A percentile compares a stretch with the other conserved stretches of the same genome.
These are phyloP conservation scores for Albatrellus sp. DNA, from an alignment of 1,284 basidiomycete species.

Conservation along the genomic window DNA sequence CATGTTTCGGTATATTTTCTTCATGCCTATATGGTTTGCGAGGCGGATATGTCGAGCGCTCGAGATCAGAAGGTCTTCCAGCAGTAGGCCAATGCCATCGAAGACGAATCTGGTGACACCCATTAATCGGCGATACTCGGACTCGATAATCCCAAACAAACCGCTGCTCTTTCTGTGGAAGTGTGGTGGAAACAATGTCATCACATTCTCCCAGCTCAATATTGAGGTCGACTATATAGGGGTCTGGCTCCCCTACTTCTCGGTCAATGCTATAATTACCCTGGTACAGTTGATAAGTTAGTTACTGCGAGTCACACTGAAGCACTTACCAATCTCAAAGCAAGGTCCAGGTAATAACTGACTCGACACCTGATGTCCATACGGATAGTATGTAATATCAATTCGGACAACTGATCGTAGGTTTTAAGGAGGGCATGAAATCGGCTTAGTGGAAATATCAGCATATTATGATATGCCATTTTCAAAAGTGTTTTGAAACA, in stretches of 20 bases:
- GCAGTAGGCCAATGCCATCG: slow-evolving; percentile 74
- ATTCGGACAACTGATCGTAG: slow-evolving; percentile 78
- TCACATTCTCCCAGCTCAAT: slow-evolving; percentile 70
- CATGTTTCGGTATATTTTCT: slow-evolving; percentile 86
- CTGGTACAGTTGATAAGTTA: slow-evolving; percentile 23
- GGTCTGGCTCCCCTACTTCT: slow-evolving; percentile 84
- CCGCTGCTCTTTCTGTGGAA: slow-evolving; percentile 58
- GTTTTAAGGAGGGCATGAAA: slow-evolving; percentile 86
- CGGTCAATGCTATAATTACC: slow-evolving; percentile 75
- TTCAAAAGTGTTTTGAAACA: slow-evolving; percentile 10
- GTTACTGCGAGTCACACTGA: not conserved
- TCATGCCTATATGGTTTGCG: slow-evolving; percentile 71
- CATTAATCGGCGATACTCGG: not conserved
- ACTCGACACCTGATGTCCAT: slow-evolving; percentile 82
- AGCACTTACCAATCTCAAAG: slow-evolving; percentile 54
- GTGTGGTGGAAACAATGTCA: slow-evolving; percentile 49
- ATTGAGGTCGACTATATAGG: slow-evolving; percentile 83
- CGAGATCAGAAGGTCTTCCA: slow-evolving; percentile 75
- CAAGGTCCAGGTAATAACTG: slow-evolving; percentile 72
- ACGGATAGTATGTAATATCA: slow-evolving; percentile 82
- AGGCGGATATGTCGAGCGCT: slow-evolving; percentile 63
- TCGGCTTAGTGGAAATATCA: slow-evolving; percentile 37
- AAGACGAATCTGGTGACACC: slow-evolving; percentile 64
- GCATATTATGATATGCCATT: slow-evolving; percentile 61
- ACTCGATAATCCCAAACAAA: slow-evolving; percentile 24